A percentile compares a stretch with the other conserved stretches of the same genome.
Conservation (phyloP, 139 green algal genomes). For the Chlorella sorokiniana region DNA sequence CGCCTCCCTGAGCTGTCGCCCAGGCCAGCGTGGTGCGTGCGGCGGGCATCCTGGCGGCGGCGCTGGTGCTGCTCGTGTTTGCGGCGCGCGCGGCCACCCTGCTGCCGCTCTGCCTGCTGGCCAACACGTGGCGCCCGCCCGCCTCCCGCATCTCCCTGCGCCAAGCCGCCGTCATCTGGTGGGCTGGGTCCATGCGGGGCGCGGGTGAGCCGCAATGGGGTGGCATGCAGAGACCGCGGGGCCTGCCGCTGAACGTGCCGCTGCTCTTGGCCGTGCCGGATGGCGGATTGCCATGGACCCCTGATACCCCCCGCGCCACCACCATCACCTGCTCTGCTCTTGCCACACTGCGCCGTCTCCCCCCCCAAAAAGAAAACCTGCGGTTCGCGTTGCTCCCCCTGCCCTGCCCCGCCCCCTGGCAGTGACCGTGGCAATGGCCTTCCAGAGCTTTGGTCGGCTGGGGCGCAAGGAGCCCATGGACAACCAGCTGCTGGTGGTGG, state of each 20-base stretch:
- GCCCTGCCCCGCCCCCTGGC: background rate
- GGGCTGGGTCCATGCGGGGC: conserved; percentile 69
- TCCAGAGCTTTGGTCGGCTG: conserved; percentile 54
- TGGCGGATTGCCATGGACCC: too few species aligned
- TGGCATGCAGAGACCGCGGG: background rate
- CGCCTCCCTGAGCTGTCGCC: background rate
- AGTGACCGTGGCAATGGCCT: conserved; percentile 77
- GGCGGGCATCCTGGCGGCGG: background rate
- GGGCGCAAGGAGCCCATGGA: background rate
- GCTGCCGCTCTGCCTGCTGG: conserved; percentile 1
- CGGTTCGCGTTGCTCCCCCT: background rate
- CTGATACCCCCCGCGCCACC: too few species aligned
- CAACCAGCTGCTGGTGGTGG: conserved; percentile 21
- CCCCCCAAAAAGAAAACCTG: too few species aligned
- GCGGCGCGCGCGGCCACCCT: background rate
- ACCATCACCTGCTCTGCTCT: too few species aligned
- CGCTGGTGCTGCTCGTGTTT: conserved; percentile 15
- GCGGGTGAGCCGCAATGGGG: background rate
- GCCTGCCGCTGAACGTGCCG: too few species aligned
- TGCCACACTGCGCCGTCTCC: too few species aligned
- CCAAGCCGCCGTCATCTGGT: conserved; percentile 40
- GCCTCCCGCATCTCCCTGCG: background rate
- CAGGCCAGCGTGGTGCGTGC: background rate
- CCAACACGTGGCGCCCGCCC: conserved; percentile 16
- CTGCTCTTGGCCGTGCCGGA: too few species aligned